A percentile compares a stretch with the other conserved stretches of the same genome.
Conservation (phyloP, 2,329 filamentous ascomycete species). For the Phyllachora maydis region DNA sequence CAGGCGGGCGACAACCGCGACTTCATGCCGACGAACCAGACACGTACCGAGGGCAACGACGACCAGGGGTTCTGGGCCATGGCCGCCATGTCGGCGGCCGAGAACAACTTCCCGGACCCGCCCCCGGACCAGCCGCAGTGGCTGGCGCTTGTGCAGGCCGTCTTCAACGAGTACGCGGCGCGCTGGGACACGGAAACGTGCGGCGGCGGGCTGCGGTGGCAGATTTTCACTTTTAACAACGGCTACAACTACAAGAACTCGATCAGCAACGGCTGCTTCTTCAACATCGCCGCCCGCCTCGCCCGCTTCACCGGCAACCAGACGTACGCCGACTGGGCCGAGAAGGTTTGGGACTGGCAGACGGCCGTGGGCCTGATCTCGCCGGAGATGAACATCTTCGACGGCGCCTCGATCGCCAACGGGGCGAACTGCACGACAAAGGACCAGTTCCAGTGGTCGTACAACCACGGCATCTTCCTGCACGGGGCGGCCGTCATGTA, state of each 20-base stretch:
- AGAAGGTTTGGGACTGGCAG: slow-evolving; percentile 49
- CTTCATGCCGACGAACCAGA: slow-evolving; percentile 49
- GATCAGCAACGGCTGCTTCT: slow-evolving; percentile 49
- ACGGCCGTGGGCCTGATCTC: slow-evolving; percentile 32
- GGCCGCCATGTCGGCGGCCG: slow-evolving; percentile 58
- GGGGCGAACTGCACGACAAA: slow-evolving; percentile 22
- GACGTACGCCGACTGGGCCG: slow-evolving; percentile 61
- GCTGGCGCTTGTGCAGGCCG: slow-evolving; percentile 58
- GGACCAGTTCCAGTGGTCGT: slow-evolving; percentile 44
- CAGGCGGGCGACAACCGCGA: slow-evolving; percentile 37
- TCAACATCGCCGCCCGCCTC: slow-evolving; percentile 49
- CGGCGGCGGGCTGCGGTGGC: slow-evolving; percentile 63
- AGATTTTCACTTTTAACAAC: slow-evolving; percentile 60
- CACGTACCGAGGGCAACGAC: slow-evolving; percentile 43
- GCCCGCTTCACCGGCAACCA: slow-evolving; percentile 60
- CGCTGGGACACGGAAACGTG: slow-evolving; percentile 52
- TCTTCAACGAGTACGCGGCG: slow-evolving; percentile 57
- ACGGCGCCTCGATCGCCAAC: slow-evolving; percentile 21
- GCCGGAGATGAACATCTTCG: slow-evolving; percentile 30
- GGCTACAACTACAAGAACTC: slow-evolving; percentile 51
- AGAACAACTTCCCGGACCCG: slow-evolving; percentile 55
- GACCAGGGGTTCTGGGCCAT: slow-evolving; percentile 77
- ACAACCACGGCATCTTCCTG: slow-evolving; percentile 47
- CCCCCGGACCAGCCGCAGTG: slow-evolving; percentile 43
- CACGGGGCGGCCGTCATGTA: slow-evolving; percentile 40